phyloP scores from a whole-genome alignment of 345 rosid genomes.

The Odontarrhena argentea region DNA sequence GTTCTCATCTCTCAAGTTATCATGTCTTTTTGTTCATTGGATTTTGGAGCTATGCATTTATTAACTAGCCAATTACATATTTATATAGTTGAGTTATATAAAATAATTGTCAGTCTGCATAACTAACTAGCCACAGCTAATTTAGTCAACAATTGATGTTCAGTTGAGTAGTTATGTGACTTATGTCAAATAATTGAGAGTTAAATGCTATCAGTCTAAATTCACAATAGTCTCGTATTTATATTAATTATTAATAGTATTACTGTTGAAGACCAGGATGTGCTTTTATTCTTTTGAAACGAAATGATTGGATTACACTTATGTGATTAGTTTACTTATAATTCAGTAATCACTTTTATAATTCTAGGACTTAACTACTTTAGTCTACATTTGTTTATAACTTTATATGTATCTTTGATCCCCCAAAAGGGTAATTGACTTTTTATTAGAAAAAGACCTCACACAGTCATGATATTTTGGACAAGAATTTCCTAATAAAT shows the following conservation, averaged over 20 bases:
- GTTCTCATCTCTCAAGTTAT: slow-evolving; percentile 27
- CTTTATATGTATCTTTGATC: not conserved
- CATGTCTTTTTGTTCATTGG: slow-evolving; percentile 31
- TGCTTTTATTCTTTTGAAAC: not conserved
- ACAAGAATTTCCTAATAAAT: not conserved
- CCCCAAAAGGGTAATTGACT: slow-evolving; percentile 3
- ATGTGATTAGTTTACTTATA: not conserved
- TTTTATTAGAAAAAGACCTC: not conserved
- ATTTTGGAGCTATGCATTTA: slow-evolving; percentile 30
- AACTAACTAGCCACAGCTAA: slow-evolving; percentile 7
- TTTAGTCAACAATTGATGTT: not conserved
- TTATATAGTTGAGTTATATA: not conserved
- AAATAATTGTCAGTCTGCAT: not conserved
- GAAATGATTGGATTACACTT: not conserved
- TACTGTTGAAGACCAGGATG: not conserved
- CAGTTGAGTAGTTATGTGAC: not conserved
- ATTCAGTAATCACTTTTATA: not conserved
- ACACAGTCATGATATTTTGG: not conserved
- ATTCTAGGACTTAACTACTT: not conserved
- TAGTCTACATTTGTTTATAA: not conserved
- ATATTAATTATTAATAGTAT: not conserved
- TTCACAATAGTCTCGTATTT: not conserved
- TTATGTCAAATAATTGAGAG: not conserved
- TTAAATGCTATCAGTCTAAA: not conserved
- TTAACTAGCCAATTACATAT: slow-evolving; percentile 27